Base-by-base conservation (phyloP, 306 rosid species). In the Ammopiptanthus mongolicus region DNA sequence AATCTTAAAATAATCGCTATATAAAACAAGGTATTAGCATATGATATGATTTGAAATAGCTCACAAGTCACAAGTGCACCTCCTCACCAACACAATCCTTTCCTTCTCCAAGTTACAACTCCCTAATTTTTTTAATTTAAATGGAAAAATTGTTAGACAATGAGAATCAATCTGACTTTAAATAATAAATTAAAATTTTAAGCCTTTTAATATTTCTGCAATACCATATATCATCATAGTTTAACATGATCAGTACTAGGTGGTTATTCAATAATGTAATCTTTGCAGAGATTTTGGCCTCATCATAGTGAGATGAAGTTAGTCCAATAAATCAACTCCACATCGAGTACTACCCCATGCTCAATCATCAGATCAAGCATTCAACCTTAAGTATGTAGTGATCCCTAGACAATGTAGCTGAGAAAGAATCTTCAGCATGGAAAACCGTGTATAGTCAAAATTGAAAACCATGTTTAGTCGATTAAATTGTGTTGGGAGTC, bases 351-450 rank as follows among this genome's bases (percentile, higher is more conserved):
- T 9, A 19, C 14, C 47, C 34, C 44, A 31, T 55, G 25, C 62
- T 9, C 41, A 67, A 68, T 73, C 44, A 59, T 39, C 22, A 21
- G 33, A 58, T 33, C 70, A 78, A 61, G 48, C n/a, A 70, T 50
- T 37, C 22, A 50, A 47, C 44, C 46, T 47, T 13, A 74, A 66
- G 71, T 36, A 23, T 29, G 23, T 4, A 50, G 34, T 19, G 52
- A 55, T 51, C 7, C 10, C 76, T 23, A 51, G 8, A 31, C 46
- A 62, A 33, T 9, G 34, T 75, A 52, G n/a, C 62, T 44, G 39
- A 37, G 23, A 28, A 61, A 78, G 31, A 61, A 39, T 21, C 65
- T 17, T 17, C 5, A 1, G 28, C 3, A 3, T 25, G 28, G 28
- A 25, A 25, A 25, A 25, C 28, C 28, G 28, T 25, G 28, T 25